Evolutionary conservation across 208 protist genomes (phyloP), one percentile per base, ranked within the genome.

Genomic region (Leishmania amazonensis): DNA sequence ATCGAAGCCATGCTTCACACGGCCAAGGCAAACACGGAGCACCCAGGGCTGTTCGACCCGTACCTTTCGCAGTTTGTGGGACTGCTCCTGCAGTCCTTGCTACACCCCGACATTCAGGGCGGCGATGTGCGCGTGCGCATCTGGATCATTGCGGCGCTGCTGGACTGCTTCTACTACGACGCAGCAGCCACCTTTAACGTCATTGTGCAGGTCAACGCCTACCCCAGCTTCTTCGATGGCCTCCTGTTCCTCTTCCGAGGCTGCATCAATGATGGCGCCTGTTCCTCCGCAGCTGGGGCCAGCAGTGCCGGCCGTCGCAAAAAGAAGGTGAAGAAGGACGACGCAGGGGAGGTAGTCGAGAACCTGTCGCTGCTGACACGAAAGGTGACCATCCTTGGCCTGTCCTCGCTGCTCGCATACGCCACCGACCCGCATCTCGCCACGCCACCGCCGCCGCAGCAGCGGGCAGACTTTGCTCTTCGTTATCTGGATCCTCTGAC

Each of bases 81-180:
- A 1, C 80, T 96, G 0, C 86, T 97, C 3, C 91, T 97, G 6
- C 90, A 94, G 68, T 87, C 95, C 11, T 87, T 97, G 38, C 54
- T 91, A 17, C 81, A 95, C 77, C 88, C 89, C 1, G 89, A 90
- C 47, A 87, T 92, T 28, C 81, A 90, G 45, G 73, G 24, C 40
- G 88, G 78, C 6, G 88, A 93, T 17, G 88, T 94, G 54, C 88
- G 81, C 19, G 81, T 96, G 38, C 91, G 92, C 75, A 82, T 97
- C 31, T 96, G 93, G 95, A 82, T 96, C 54, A 85, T 96, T 13
- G 90, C 93, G 19, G 93, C 92, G 8, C 45, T 96, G 53, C 91
- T 97, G 91, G 95, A 97, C 85, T 93, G 89, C 81, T 94, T 96
- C 87, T 96, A 93, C 83, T 97, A 95, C 88, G 78, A 97, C 83